Evolutionary conservation across 1,284 basidiomycete species (phyloP).

Genomic region (Ganoderma leucocontextum): DNA sequence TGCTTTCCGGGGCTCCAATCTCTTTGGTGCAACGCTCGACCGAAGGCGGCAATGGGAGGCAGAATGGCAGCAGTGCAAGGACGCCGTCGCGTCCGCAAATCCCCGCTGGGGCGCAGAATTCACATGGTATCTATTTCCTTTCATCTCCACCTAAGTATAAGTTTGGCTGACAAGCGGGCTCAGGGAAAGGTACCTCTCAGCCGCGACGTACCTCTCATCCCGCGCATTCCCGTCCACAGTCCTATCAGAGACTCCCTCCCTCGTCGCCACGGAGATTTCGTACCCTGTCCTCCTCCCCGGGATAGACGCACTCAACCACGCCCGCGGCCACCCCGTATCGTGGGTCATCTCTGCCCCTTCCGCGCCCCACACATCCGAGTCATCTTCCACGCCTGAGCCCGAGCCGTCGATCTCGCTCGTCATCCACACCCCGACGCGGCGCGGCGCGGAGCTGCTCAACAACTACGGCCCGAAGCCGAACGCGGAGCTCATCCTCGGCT

Average conservation of each 20-base stretch:
- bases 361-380: background rate
- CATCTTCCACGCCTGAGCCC: background rate
- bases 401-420: conserved; percentile 47
- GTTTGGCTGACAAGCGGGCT: background rate
- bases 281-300: conserved; percentile 87
- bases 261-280: conserved; percentile 58
- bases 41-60: conserved; percentile 63
- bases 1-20: conserved; percentile 77
- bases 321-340: conserved; percentile 73
- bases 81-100: conserved; percentile 48
- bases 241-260: conserved; percentile 63
- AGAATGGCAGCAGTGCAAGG: conserved; percentile 66
- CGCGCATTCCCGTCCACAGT: conserved; percentile 89
- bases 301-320: conserved; percentile 87
- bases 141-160: too few species aligned
- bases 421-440: conserved; percentile 51
- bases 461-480: conserved; percentile 91
- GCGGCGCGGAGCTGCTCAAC: conserved; percentile 80
- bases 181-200: conserved; percentile 77
- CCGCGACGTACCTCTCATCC: conserved; percentile 83
- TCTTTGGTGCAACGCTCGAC: conserved; percentile 77
- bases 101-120: conserved; percentile 58
- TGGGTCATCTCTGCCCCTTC: conserved; percentile 66
- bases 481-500: conserved; percentile 86
- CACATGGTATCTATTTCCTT: conserved; percentile 64